Evolutionary conservation across 352 stramenopile species (phyloP), one percentile per base, ranked within the genome.

Genomic region (Halophytophthora polymorphica): DNA sequence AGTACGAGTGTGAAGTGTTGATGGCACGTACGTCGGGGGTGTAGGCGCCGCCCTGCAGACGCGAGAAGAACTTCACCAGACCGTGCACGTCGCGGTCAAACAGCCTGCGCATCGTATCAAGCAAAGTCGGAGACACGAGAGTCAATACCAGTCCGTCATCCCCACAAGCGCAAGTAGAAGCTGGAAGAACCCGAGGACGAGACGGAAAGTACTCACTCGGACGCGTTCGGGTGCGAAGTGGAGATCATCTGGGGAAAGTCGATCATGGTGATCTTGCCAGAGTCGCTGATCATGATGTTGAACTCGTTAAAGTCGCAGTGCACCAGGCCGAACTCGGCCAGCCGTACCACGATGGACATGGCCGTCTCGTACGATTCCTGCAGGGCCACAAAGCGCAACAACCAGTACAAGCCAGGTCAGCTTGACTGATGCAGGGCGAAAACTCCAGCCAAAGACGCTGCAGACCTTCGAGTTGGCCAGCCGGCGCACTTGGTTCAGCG

Each of bases 221-320:
- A 67, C 23, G 98, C 97, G 73, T 99, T 99, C 6, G 90, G 86
- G 71, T 99, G 98, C 21, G 83, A 91, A 2, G 94, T 99, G 8
- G 90, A 98, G 45, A 99, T 97, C 97, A 99, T 99, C 80, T 99
- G 98, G 12, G 98, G 98, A 70, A 99, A 99, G 87, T 99, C 98
- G 74, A 99, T 99, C 68, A 99, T 96, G 14, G 97, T 99, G 15
- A 99, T 88, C 66, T 96, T 86, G 46, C 88, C 77, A 34, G 72
- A 64, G 41, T 95, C 77, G 70, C 97, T 88, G 21, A 99, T 93
- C 88, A 99, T 98, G 44, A 99, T 86, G 74, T 99, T 99, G 76
- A 99, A 98, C 77, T 99, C 98, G 82, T 99, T 99, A 64, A 99
- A 98, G 73, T 99, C 98, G 66, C 98, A 99, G 77, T 99, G 98